Percentiles rank a stretch among this genome's conserved stretches.
These are phyloP conservation scores for Candida germanica DNA, from an alignment of 805 yeast species.

Conservation along the genomic window DNA sequence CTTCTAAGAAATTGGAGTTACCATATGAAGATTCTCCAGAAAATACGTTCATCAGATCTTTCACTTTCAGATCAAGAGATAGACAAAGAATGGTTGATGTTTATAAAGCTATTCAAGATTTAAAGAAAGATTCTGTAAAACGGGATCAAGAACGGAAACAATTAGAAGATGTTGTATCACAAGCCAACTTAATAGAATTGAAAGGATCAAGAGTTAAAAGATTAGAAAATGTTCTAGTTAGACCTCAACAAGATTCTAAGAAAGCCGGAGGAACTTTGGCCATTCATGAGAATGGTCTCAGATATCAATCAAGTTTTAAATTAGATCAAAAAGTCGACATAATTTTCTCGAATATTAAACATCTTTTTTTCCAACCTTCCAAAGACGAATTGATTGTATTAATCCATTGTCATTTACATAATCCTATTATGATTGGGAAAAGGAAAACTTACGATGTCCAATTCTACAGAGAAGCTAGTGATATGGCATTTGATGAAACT, in stretches of 20 bases:
- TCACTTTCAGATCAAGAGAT: constrained; percentile 86
- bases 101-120: constrained; percentile 82
- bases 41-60: constrained; percentile 80
- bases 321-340: constrained; percentile 86
- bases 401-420: constrained; percentile 87
- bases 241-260: constrained; percentile 97
- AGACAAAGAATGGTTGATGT: constrained; percentile 88
- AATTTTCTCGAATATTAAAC: constrained; percentile 85
- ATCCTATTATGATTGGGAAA: constrained; percentile 93
- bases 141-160: constrained; percentile 88
- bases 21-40: constrained; percentile 90
- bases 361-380: constrained; percentile 92
- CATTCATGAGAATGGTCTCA: constrained; percentile 92
- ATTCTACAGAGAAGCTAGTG: constrained; percentile 95
- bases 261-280: constrained; percentile 87
- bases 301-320: constrained; percentile 84
- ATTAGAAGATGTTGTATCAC: constrained; percentile 90
- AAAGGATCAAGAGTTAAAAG: constrained; percentile 82
- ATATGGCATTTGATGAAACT: constrained; percentile 94
- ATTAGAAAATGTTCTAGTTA: constrained; percentile 81
- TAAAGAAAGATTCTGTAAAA: constrained; percentile 88
- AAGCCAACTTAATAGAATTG: constrained; percentile 80
- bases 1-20: constrained; percentile 68
- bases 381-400: constrained; percentile 91
- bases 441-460: constrained; percentile 94